phyloP scores from a whole-genome alignment of 2,329 filamentous ascomycete genomes.

The Aspergillus arachidicola region DNA sequence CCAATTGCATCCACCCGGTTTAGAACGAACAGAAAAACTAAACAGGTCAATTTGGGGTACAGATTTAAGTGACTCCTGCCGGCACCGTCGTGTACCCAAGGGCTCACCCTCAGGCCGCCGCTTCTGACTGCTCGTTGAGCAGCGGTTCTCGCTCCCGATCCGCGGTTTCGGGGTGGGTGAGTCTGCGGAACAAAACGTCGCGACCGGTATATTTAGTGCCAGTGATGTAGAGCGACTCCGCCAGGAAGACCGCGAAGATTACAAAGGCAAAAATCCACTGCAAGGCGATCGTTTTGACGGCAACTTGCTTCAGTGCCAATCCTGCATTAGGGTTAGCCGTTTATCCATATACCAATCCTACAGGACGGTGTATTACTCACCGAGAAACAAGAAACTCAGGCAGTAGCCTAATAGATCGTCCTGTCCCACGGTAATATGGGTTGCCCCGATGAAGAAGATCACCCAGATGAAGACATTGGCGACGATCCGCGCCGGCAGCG shows the following conservation, averaged over 20 bases:
- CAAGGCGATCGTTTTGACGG: constrained; percentile 71
- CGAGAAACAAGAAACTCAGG: constrained; percentile 71
- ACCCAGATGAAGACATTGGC: constrained; percentile 90
- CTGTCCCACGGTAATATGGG: constrained; percentile 75
- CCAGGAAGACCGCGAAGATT: constrained; percentile 75
- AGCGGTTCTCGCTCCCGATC: constrained; percentile 59
- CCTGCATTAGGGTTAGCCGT: constrained; percentile 37
- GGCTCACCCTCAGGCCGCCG: background rate
- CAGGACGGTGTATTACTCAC: constrained; percentile 48
- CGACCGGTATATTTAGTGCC: constrained; percentile 38
- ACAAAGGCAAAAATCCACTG: constrained; percentile 93
- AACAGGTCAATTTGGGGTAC: background rate
- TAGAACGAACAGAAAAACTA: background rate
- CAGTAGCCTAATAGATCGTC: constrained; percentile 78
- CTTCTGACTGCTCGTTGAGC: constrained; percentile 43
- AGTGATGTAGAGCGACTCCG: constrained; percentile 60
- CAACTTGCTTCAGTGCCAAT: constrained; percentile 77
- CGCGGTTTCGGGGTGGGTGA: constrained; percentile 40
- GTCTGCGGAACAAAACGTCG: constrained; percentile 38
- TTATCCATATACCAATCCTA: background rate
- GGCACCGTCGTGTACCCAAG: background rate
- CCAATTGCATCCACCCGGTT: background rate
- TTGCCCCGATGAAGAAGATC: constrained; percentile 72
- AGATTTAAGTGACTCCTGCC: background rate
- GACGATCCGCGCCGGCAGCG: constrained; percentile 72